These are phyloP conservation scores for Pyrenophora graminea DNA, from an alignment of 2,329 filamentous ascomycete species.

Conservation along the genomic window DNA sequence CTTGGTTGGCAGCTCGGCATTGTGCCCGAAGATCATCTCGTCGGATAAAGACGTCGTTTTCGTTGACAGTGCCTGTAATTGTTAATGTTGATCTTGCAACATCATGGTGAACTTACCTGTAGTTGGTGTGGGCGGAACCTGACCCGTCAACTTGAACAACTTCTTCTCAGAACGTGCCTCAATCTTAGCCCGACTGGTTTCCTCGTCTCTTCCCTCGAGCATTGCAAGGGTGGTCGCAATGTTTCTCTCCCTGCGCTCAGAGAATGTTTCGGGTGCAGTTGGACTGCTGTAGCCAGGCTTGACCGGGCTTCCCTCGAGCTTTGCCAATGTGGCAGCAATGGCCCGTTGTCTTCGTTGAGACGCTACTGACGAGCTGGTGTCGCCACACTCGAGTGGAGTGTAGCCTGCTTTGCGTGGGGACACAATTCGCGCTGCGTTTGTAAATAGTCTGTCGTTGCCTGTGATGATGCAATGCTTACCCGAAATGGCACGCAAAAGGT, in stretches of 20 bases:
- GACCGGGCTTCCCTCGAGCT: too few species aligned
- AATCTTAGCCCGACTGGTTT: slow-evolving; percentile 47
- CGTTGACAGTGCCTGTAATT: slow-evolving; percentile 7
- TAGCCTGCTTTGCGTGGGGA: too few species aligned
- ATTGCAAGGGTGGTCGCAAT: slow-evolving; percentile 15
- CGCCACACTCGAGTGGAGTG: too few species aligned
- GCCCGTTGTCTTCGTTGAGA: too few species aligned
- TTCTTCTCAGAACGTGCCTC: slow-evolving; percentile 47
- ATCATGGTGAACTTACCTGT: slow-evolving; percentile 15
- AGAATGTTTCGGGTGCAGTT: slow-evolving; percentile 14
- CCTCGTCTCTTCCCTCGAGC: slow-evolving; percentile 31
- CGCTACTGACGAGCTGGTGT: too few species aligned
- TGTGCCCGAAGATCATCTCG: slow-evolving; percentile 28
- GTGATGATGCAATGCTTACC: too few species aligned
- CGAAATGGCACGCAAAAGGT: too few species aligned
- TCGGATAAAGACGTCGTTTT: slow-evolving; percentile 20
- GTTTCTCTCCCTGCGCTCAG: slow-evolving; percentile 25
- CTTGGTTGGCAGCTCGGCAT: slow-evolving; percentile 20
- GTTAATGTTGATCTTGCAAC: not conserved
- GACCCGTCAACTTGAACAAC: slow-evolving; percentile 41
- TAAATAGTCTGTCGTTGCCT: too few species aligned
- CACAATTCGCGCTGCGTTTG: too few species aligned
- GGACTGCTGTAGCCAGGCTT: too few species aligned
- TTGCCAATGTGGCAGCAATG: too few species aligned
- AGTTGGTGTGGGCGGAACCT: slow-evolving; percentile 30